Percentiles rank a stretch among this genome's conserved stretches.
These are phyloP conservation scores for Fusarium metavorans DNA, from an alignment of 2,329 filamentous ascomycete species.

Conservation along the genomic window DNA sequence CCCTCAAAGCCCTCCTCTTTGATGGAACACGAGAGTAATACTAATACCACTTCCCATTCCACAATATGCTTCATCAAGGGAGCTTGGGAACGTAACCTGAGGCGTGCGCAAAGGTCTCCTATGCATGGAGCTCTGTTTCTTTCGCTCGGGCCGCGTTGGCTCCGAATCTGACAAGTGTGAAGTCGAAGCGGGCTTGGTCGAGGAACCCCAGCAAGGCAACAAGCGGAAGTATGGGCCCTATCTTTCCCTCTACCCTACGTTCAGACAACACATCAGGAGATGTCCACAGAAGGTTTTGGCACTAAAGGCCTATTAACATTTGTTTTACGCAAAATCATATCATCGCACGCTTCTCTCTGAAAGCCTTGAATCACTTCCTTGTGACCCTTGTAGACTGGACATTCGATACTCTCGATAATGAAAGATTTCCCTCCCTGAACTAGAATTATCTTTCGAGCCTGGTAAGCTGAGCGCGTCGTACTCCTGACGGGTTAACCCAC, in stretches of 20 bases:
- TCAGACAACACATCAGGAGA: neutral
- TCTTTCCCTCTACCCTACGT: neutral
- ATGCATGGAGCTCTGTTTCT: neutral
- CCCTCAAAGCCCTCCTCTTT: neutral
- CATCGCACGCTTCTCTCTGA: conserved; percentile 26
- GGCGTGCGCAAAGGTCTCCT: neutral
- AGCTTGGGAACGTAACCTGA: neutral
- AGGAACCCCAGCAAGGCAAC: neutral
- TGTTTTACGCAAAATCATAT: conserved; percentile 5
- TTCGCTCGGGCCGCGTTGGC: neutral
- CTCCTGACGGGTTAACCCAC: conserved; percentile 22
- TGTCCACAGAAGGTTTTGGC: neutral
- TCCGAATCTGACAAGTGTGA: no score
- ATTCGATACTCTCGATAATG: conserved; percentile 14
- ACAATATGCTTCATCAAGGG: neutral
- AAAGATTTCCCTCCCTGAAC: conserved; percentile 9
- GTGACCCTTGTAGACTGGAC: conserved; percentile 21
- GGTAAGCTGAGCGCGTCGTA: conserved; percentile 37
- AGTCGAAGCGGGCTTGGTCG: no score
- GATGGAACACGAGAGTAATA: neutral
- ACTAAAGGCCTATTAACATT: conserved; percentile 4
- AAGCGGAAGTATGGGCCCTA: neutral
- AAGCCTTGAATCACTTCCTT: conserved; percentile 18
- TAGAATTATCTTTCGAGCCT: conserved; percentile 30
- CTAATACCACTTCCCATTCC: neutral